These are phyloP conservation scores for Podaxis sp. DNA, from an alignment of 768 basidiomycete species.

Conservation along the genomic window DNA sequence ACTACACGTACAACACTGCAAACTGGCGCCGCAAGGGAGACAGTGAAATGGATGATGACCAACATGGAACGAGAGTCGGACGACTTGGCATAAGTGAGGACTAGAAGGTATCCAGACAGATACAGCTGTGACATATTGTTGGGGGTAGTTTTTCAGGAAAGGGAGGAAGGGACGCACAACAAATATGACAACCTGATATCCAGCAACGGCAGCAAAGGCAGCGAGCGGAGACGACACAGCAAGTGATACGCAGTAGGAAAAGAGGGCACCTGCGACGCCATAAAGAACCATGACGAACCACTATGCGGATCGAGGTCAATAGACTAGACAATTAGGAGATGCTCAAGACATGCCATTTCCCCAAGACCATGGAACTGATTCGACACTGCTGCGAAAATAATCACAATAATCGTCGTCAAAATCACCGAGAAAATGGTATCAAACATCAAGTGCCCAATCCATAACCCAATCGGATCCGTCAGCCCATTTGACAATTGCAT, in stretches of 20 bases:
- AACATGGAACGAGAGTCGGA: conserved; percentile 52
- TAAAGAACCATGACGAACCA: conserved; percentile 74
- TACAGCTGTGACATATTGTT: conserved; percentile 44
- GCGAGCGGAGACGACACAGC: conserved; percentile 63
- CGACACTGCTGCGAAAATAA: conserved; percentile 55
- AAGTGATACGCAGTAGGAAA: conserved; percentile 65
- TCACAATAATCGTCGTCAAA: conserved; percentile 60
- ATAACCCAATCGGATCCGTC: conserved; percentile 64
- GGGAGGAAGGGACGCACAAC: conserved; percentile 43
- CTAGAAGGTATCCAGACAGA: conserved; percentile 65
- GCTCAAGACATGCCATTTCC: conserved; percentile 43
- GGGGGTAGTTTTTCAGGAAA: neutral
- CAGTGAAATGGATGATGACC: conserved; percentile 65
- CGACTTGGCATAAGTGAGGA: conserved; percentile 69
- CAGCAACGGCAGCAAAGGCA: conserved; percentile 71
- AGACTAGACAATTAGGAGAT: neutral
- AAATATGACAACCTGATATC: conserved; percentile 71
- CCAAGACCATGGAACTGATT: conserved; percentile 71
- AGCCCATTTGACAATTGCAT: conserved; percentile 83
- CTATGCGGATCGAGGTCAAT: conserved; percentile 30
- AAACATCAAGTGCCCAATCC: conserved; percentile 78
- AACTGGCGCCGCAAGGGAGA: conserved; percentile 68
- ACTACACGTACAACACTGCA: conserved; percentile 55
- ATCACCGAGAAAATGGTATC: conserved; percentile 61
- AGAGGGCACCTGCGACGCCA: conserved; percentile 64